A percentile compares a stretch with the other conserved stretches of the same genome.
These are phyloP conservation scores for Narthecium ossifragum DNA, from an alignment of 106 monocot genomes.

Conservation along the genomic window DNA sequence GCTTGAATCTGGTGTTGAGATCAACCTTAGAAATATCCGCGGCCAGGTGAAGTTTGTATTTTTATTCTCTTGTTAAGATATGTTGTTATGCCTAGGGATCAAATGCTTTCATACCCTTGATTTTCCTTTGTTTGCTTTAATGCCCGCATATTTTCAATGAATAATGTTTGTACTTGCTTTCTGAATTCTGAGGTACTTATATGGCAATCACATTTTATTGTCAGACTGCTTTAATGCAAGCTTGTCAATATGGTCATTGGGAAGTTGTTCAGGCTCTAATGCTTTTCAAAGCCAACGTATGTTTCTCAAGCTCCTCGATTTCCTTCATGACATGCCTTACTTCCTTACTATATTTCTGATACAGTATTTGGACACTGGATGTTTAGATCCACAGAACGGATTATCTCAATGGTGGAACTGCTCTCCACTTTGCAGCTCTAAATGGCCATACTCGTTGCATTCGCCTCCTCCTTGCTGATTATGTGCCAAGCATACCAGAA, in stretches of 20 bases:
- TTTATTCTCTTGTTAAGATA: background rate
- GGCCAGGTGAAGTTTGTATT: slow-evolving; percentile 45
- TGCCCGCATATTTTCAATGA: background rate
- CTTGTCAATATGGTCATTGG: slow-evolving; percentile 98
- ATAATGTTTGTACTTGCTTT: background rate
- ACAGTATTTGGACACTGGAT: slow-evolving; percentile 5
- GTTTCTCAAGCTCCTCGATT: background rate
- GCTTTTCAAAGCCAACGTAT: slow-evolving; percentile 88
- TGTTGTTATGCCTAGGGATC: background rate
- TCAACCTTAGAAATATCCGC: slow-evolving; percentile 47
- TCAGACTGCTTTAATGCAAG: slow-evolving; percentile 98
- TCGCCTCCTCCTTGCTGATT: slow-evolving; percentile 79
- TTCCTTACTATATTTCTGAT: background rate
- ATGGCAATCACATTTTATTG: background rate
- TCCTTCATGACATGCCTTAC: background rate
- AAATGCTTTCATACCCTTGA: background rate
- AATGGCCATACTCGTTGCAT: slow-evolving; percentile 92
- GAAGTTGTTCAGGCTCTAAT: slow-evolving; percentile 97
- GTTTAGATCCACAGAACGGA: slow-evolving; percentile 88
- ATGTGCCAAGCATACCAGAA: slow-evolving; percentile 62
- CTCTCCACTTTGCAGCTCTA: slow-evolving; percentile 86
- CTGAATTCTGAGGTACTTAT: background rate
- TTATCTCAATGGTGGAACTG: slow-evolving; percentile 88
- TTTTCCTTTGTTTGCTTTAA: background rate
- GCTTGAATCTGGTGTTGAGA: slow-evolving; percentile 66